Base-by-base conservation (phyloP, 169 alveolate species). In the Theileria parva region DNA sequence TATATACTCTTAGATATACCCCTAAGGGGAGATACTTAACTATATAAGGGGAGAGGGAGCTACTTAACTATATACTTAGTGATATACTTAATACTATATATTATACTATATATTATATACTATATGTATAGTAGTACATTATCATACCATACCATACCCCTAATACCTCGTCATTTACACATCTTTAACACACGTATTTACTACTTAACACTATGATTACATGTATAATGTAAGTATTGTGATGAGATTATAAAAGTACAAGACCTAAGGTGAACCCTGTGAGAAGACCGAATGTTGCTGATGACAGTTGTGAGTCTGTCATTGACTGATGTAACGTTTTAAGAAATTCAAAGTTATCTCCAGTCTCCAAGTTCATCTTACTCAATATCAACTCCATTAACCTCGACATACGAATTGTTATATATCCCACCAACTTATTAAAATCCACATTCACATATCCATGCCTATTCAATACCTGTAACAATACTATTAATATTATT, bases 191-290 rank as follows among this genome's bases (percentile, higher is more conserved):
- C 37, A 32, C 5, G 1, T 32, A 32, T 32, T 1, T 32, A 32
- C 37, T 32, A 32, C 5, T 32, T 32, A 32, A 32, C 37, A 32
- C 37, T 32, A 1, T 32, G 1, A 32, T 32, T 2, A 32, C 5
- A 32, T 32, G 37, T 32, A 44, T 4, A 4, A 44, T 44, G 8
- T 44, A 4, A 44, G 0, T 44, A 44, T 44, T 44, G 17, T 44
- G 2, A 8, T 8, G 3, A 15, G 11, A n/a, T 23, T 50, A 70
- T 4, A 70, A 17, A 7, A 70, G 19, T 32, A 65, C 60, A 21
- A 65, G 28, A 9, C 78, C 78, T 25, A 70, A 19, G 2, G 78
- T 70, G 55, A 70, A 53, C 15, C 78, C 78, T 48, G 78, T 70
- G 15, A 70, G 30, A 2, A 53, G 8, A 3, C 78, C 78, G 19